Evolutionary conservation across 768 basidiomycete genomes (phyloP).

Genomic region (Psilocybe subaeruginosa): DNA sequence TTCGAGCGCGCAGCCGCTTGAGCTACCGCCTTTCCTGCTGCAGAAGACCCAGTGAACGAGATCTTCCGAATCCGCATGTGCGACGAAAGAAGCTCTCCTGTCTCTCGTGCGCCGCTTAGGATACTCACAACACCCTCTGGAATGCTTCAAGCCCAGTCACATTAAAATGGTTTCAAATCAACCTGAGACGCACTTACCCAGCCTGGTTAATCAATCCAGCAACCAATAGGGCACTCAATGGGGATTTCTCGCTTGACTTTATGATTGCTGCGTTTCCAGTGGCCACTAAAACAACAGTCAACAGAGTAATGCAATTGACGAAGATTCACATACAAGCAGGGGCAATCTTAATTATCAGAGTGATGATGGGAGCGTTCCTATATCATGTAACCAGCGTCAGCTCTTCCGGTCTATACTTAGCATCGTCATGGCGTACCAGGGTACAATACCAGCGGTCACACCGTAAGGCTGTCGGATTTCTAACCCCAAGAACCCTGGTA

Average conservation of each 20-base stretch:
- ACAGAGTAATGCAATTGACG: neutral
- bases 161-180: neutral
- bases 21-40: slow-evolving; percentile 68
- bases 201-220: slow-evolving; percentile 45
- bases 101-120: slow-evolving; percentile 30
- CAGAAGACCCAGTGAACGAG: slow-evolving; percentile 76
- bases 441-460: neutral
- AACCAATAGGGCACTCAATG: neutral
- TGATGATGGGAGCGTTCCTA: slow-evolving; percentile 4
- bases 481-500: neutral
- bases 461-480: neutral
- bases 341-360: neutral
- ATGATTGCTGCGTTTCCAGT: slow-evolving; percentile 7
- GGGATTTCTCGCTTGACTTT: slow-evolving; percentile 69
- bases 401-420: too few relatives aligned
- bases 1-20: slow-evolving; percentile 71
- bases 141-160: neutral
- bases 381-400: too few relatives aligned
- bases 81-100: slow-evolving; percentile 63
- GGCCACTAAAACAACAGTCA: neutral
- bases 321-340: slow-evolving; percentile 1
- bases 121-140: neutral
- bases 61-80: slow-evolving; percentile 70
- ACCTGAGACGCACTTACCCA: slow-evolving; percentile 43
- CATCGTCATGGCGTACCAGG: neutral